Evolutionary conservation across 2,329 filamentous ascomycete species (phyloP).

Genomic region (Hypoxylon sp.): DNA sequence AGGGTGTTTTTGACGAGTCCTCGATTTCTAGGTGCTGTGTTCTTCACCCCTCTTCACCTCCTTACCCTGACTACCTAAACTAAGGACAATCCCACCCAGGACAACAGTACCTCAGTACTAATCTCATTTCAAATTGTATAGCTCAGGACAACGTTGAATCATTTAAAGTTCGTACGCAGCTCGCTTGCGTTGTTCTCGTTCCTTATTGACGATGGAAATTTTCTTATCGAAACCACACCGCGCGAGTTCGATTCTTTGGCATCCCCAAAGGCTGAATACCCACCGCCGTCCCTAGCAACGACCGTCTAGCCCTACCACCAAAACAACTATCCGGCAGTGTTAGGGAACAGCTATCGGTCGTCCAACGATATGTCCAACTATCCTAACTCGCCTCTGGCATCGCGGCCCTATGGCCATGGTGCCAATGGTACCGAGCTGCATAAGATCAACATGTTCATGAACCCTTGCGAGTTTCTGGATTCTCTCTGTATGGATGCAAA

Average conservation of each 20-base stretch:
- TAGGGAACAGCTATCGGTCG: background rate
- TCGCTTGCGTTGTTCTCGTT: slow-evolving; percentile 1
- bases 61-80: background rate
- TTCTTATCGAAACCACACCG: slow-evolving; percentile 3
- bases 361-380: slow-evolving; percentile 23
- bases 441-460: slow-evolving; percentile 16
- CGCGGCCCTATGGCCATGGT: background rate
- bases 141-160: slow-evolving; percentile 24
- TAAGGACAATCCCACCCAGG: slow-evolving; percentile 7
- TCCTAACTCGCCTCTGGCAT: slow-evolving; percentile 3
- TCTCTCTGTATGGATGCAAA: slow-evolving; percentile 12
- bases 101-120: slow-evolving; percentile 13
- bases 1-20: background rate
- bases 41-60: background rate
- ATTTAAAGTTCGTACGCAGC: slow-evolving; percentile 4
- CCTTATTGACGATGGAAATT: slow-evolving; percentile 26
- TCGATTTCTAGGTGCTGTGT: background rate
- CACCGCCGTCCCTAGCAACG: background rate
- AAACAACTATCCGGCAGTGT: slow-evolving; percentile 1
- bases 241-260: slow-evolving; percentile 12
- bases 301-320: slow-evolving; percentile 2
- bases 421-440: background rate
- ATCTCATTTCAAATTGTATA: slow-evolving; percentile 1
- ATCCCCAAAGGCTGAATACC: slow-evolving; percentile 10
- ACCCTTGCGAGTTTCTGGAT: slow-evolving; percentile 31